Evolutionary conservation across 129 eudicot species (phyloP), one percentile per base, ranked within the genome.

Genomic region (Ambrosia artemisiifolia): DNA sequence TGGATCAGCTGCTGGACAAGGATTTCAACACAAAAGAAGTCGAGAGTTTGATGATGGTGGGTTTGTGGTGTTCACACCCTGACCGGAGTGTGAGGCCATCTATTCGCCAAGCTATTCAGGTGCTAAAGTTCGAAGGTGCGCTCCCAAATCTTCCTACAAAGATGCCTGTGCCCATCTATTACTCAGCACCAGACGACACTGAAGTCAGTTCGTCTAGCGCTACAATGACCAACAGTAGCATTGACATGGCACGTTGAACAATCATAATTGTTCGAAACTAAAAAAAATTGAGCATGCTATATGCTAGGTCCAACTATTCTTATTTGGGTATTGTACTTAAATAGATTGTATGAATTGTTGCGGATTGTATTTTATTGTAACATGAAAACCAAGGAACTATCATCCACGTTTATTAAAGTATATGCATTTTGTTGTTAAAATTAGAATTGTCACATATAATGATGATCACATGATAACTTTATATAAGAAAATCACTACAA

Each of bases 51-150:
- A 38, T 82, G 87, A 76, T 33, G 34, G 79, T 85, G 1, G 90
- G 87, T 10, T 53, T 85, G 28, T 85, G 87, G 87, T 40, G 44
- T 40, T 40, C 44, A 40, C 44, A 40, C 44, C 90, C 87, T 5
- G 83, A 85, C 65, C 32, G 54, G 3, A 82, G 42, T 65, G 3
- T 56, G 20, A 70, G 87, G 69, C 90, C 90, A 3, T 82, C 87
- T 18, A 82, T 79, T 3, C 70, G 71, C 70, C 83, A 82, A 51
- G 90, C 81, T 7, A 76, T 85, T 34, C 86, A 82, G 28, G 85
- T 73, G 42, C 87, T 85, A 19, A 85, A 85, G 32, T 79, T 82
- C 14, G 85, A 85, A 65, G 69, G 65, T 48, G 33, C 70, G 6
- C 24, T 81, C 69, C 88, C 85, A 59, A 65, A 54, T 36, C 77